Conservation (phyloP, 805 yeast species). For the Starmerella ratchasimensis region DNA sequence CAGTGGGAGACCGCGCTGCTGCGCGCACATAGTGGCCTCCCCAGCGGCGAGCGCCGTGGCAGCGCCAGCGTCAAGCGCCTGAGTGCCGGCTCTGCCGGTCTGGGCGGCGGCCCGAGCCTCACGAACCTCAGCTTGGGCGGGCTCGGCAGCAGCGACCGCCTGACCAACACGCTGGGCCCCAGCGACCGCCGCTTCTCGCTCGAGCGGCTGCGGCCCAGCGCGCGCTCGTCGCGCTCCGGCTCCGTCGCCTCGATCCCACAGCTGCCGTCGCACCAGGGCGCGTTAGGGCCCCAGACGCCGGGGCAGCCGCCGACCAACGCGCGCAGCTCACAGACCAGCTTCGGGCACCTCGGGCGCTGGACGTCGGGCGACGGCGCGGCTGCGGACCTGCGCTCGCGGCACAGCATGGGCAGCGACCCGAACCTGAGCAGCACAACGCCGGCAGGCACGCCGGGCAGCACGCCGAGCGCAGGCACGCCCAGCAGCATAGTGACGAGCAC, state of each 20-base stretch:
- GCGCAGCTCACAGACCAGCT: slow-evolving; percentile 7
- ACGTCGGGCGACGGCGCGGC: too few relatives aligned
- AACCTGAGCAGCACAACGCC: too few relatives aligned
- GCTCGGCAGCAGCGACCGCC: not conserved
- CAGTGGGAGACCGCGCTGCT: slow-evolving; percentile 51
- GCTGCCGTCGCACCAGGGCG: too few relatives aligned
- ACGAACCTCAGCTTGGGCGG: not conserved
- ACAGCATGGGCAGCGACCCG: too few relatives aligned
- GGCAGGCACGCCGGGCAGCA: too few relatives aligned
- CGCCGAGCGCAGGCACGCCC: too few relatives aligned
- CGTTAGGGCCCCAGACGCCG: too few relatives aligned
- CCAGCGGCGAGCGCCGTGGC: not conserved
- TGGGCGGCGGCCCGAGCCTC: not conserved
- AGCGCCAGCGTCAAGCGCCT: not conserved
- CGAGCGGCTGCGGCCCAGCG: not conserved
- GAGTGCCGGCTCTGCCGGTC: slow-evolving; percentile 1
- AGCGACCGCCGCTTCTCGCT: too few relatives aligned
- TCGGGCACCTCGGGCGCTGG: slow-evolving; percentile 6
- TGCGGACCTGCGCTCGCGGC: too few relatives aligned
- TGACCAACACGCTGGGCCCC: too few relatives aligned
- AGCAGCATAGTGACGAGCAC: too few relatives aligned
- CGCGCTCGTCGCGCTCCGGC: slow-evolving; percentile 5
- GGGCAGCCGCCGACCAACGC: not conserved
- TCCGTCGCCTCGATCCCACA: slow-evolving; percentile 2
- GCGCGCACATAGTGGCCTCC: not conserved